Base-by-base conservation (phyloP, 129 eudicot genomes). In the Oenanthe sinensis region DNA sequence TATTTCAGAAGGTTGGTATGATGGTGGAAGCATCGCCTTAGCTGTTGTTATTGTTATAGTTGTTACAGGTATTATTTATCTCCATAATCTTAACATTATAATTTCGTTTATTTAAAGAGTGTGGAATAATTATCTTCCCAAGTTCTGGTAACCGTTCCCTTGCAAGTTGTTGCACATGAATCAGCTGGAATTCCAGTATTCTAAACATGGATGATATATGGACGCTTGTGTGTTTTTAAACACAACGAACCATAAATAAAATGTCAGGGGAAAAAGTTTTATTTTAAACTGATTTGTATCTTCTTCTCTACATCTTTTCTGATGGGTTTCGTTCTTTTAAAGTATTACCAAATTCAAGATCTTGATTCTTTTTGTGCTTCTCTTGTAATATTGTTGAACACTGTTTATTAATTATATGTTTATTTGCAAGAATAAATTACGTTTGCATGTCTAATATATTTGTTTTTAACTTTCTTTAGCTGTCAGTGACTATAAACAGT, bases 1-100 rank as follows among this genome's bases (percentile, higher is more conserved):
- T 39, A 36, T 76, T 8, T 10, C 42, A 54, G 70, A 76, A 54
- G 79, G 79, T 22, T 76, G 69, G 79, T 76, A 76, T 52, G 79
- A 76, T 76, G 79, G 79, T 36, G 79, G 79, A 54, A 76, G 79
- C 79, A 76, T 76, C 22, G 79, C 79, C 47, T 19, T 76, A 28
- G 79, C 79, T 36, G 79, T 76, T 30, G n/a, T 76, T 22, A 76
- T 76, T 54, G 49, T 55, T 54, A 55, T 50, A 36, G 37, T 55
- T 52, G 69, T 76, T 40, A 76, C 79, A 76, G 79, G 79, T 76
- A 54, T 54, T 37, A 11, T 50, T 48, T 17, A 45, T n/a, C 17
- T 74, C 33, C 17, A 8, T 46, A 42, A 44, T 24, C 17, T 74
- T 43, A 8, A 22, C 20, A 42, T 36, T 71, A 33, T 40, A 10